Evolutionary conservation across 371 early-diverging fungal species (phyloP).

Genomic region (Mucor irregularis): DNA sequence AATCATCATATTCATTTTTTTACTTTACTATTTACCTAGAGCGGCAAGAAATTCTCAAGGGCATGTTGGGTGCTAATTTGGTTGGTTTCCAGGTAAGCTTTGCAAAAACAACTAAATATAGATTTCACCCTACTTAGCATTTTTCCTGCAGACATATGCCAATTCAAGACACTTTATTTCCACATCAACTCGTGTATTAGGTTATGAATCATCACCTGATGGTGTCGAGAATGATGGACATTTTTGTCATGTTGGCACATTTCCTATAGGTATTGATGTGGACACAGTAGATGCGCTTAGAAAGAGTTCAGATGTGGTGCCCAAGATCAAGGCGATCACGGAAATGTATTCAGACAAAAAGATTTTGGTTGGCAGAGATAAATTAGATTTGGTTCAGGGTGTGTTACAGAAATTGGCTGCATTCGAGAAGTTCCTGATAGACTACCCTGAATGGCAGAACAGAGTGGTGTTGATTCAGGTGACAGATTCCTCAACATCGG

Average conservation of each 20-base stretch:
- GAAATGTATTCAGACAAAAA: conserved; percentile 92
- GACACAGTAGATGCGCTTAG: conserved; percentile 43
- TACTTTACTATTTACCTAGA: conserved; percentile 80
- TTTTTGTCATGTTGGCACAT: conserved; percentile 82
- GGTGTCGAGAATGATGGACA: conserved; percentile 80
- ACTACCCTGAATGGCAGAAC: conserved; percentile 89
- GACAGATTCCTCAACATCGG: conserved; percentile 46
- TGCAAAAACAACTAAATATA: no score
- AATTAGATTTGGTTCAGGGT: conserved; percentile 98
- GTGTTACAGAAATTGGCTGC: conserved; percentile 96
- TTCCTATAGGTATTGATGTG: conserved; percentile 97
- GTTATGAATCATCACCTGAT: conserved; percentile 82
- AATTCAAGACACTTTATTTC: conserved; percentile 96
- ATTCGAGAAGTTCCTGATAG: conserved; percentile 89
- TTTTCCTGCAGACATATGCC: conserved; percentile 77
- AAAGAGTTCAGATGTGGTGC: conserved; percentile 51
- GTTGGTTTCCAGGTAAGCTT: conserved; percentile 86
- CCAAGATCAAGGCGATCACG: conserved; percentile 75
- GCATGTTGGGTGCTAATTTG: conserved; percentile 88
- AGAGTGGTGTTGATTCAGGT: conserved; percentile 89
- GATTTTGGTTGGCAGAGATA: conserved; percentile 97
- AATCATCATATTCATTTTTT: conserved; percentile 48
- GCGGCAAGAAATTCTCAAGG: conserved; percentile 88
- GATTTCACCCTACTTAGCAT: no score
- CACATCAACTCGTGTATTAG: conserved; percentile 89